A percentile compares a stretch with the other conserved stretches of the same genome.
These are phyloP conservation scores for Asclepias syriaca DNA, from an alignment of 257 asterid species.

Conservation along the genomic window DNA sequence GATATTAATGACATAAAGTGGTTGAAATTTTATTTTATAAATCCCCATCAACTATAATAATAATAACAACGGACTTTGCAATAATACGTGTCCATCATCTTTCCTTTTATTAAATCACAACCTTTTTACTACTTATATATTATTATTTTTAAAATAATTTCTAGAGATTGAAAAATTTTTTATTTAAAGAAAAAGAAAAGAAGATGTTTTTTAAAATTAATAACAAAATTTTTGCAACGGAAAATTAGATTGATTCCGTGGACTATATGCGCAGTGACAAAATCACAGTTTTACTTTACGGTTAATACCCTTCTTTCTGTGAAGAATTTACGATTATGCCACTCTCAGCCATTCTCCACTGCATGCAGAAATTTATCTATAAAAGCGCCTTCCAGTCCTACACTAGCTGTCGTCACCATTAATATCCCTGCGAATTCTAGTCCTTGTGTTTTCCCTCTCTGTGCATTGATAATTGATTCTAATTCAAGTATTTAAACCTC, in stretches of 20 bases:
- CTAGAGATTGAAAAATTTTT: too few relatives aligned
- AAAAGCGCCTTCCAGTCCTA: not conserved
- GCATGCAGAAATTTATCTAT: not conserved
- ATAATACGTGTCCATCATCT: too few relatives aligned
- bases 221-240: too few relatives aligned
- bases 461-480: not conserved
- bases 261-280: not conserved
- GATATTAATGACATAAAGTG: too few relatives aligned
- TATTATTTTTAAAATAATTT: too few relatives aligned
- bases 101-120: too few relatives aligned
- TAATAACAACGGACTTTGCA: too few relatives aligned
- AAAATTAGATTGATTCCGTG: not conserved
- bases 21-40: too few relatives aligned
- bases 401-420: not conserved
- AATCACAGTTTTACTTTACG: not conserved
- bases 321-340: not conserved
- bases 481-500: not conserved
- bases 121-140: too few relatives aligned
- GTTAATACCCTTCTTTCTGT: not conserved
- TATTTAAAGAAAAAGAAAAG: too few relatives aligned
- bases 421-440: not conserved
- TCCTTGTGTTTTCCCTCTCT: not conserved
- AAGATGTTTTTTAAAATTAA: too few relatives aligned
- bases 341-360: not conserved
- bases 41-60: too few relatives aligned